These are phyloP conservation scores for Exsudoporus frostii DNA, from an alignment of 768 basidiomycete species.

Conservation along the genomic window DNA sequence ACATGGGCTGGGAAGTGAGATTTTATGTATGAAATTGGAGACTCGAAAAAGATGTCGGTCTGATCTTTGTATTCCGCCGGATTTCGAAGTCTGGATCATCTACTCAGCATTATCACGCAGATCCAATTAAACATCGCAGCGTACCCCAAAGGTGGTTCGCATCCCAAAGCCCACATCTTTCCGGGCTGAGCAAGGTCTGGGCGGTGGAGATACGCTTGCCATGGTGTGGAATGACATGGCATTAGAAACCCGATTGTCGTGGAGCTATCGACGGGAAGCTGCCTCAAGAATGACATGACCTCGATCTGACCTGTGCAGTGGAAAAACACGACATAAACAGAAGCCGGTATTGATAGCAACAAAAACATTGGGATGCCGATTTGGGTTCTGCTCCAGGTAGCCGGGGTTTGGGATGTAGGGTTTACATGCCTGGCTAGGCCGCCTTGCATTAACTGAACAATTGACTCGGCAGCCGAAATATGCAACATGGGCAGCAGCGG, in stretches of 20 bases:
- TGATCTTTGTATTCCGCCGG: slow-evolving; percentile 69
- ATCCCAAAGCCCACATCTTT: slow-evolving; percentile 80
- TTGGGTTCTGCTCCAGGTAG: slow-evolving; percentile 16
- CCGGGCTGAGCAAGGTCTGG: slow-evolving; percentile 52
- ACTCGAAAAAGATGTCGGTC: slow-evolving; percentile 74
- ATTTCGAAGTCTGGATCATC: slow-evolving; percentile 39
- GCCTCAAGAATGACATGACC: slow-evolving; percentile 66
- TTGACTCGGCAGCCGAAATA: slow-evolving; percentile 69
- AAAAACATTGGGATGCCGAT: slow-evolving; percentile 41
- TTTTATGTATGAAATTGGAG: slow-evolving; percentile 63
- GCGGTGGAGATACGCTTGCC: slow-evolving; percentile 83
- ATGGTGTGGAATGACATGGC: slow-evolving; percentile 97
- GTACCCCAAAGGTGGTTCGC: slow-evolving; percentile 88
- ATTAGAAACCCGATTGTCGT: slow-evolving; percentile 76
- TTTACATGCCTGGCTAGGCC: not conserved
- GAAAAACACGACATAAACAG: slow-evolving; percentile 67
- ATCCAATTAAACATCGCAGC: slow-evolving; percentile 25
- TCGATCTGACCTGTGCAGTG: slow-evolving; percentile 80
- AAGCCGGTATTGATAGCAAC: slow-evolving; percentile 54
- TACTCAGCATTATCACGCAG: slow-evolving; percentile 6
- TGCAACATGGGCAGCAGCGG: slow-evolving; percentile 85
- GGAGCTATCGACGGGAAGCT: slow-evolving; percentile 48
- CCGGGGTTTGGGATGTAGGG: not conserved
- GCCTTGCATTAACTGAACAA: slow-evolving; percentile 46
- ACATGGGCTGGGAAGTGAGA: slow-evolving; percentile 65